Evolutionary conservation across 75 land plant genomes (phyloP).

Genomic region (Pseudotsuga menziesii): DNA sequence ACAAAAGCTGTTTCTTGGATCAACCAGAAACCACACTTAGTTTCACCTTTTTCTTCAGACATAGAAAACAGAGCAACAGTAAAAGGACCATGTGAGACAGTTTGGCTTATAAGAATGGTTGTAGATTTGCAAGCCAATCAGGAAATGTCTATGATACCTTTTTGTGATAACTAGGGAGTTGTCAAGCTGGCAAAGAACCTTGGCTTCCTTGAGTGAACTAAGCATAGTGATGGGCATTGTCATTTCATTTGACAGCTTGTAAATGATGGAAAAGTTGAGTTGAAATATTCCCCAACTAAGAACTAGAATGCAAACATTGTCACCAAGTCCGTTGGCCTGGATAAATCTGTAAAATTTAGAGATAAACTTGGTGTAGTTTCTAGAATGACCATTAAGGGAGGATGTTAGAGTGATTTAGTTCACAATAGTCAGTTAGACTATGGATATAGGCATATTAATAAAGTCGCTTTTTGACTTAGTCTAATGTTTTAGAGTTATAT

Average conservation of each 20-base stretch:
- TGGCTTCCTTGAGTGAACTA: too few species aligned
- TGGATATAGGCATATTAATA: too few species aligned
- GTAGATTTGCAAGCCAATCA: background rate
- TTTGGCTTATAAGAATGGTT: background rate
- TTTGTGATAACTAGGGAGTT: background rate
- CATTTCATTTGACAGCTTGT: too few species aligned
- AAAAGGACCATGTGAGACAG: background rate
- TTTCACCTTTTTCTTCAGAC: background rate
- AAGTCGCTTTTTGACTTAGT: too few species aligned
- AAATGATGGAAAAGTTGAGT: too few species aligned
- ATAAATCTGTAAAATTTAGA: background rate
- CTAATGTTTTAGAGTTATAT: too few species aligned
- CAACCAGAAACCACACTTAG: too few species aligned
- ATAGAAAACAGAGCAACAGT: background rate
- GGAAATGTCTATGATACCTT: background rate
- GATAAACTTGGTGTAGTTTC: background rate
- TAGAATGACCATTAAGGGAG: constrained; percentile 1
- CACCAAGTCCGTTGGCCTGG: background rate
- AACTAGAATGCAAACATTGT: background rate
- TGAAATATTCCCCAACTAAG: constrained; percentile 1
- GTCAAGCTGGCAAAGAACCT: background rate
- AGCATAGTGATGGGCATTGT: too few species aligned
- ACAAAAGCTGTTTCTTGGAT: too few species aligned
- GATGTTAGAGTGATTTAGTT: background rate
- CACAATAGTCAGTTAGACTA: too few species aligned